Evolutionary conservation across 116 monocot species (phyloP).

Genomic region (Posidonia oceanica): DNA sequence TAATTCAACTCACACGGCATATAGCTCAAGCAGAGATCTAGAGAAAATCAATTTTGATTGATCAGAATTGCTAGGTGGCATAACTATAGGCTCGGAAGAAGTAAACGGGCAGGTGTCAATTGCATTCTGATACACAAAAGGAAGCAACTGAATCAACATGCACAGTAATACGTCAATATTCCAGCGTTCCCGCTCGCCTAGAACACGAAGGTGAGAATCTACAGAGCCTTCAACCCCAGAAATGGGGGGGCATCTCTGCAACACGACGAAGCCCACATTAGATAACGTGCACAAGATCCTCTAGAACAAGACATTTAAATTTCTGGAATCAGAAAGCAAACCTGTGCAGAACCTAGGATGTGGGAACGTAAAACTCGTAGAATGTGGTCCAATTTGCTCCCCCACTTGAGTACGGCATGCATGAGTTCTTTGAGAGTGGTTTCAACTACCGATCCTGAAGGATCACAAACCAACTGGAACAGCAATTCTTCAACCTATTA

Average conservation of each 20-base stretch:
- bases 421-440: constrained; percentile 75
- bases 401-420: constrained; percentile 85
- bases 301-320: background rate
- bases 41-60: constrained; percentile 51
- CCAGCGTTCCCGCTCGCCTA: constrained; percentile 95
- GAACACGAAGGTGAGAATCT: constrained; percentile 79
- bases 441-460: constrained; percentile 88
- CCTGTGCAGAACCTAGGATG: constrained; percentile 78
- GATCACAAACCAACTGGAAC: constrained; percentile 93
- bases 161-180: constrained; percentile 81
- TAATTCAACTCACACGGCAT: constrained; percentile 50
- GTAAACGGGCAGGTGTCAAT: constrained; percentile 78
- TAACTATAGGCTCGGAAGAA: constrained; percentile 18
- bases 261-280: background rate
- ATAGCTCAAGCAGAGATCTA: constrained; percentile 50
- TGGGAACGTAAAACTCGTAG: constrained; percentile 65
- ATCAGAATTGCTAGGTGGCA: constrained; percentile 14
- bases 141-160: constrained; percentile 77
- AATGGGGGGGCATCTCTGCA: constrained; percentile 87
- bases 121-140: constrained; percentile 59
- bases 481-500: constrained; percentile 91
- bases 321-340: constrained; percentile 9
- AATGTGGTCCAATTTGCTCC: constrained; percentile 81
- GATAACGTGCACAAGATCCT: background rate
- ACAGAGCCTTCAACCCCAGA: constrained; percentile 92